phyloP scores from a whole-genome alignment of 148 eudicot genomes.

The Cornus controversa region DNA sequence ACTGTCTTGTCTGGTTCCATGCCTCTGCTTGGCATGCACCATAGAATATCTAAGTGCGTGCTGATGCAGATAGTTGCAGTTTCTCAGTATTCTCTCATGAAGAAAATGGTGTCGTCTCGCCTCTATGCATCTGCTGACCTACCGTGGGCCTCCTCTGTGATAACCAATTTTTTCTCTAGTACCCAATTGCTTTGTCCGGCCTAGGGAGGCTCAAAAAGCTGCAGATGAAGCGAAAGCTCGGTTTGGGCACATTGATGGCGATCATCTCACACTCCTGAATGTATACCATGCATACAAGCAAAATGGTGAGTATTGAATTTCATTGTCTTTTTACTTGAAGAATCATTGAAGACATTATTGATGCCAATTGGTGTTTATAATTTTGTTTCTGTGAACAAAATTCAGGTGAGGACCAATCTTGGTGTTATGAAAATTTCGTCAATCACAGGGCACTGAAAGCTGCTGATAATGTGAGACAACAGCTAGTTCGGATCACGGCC shows the following conservation, averaged over 20 bases:
- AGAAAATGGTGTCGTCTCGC: slow-evolving; percentile 95
- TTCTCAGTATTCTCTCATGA: slow-evolving; percentile 98
- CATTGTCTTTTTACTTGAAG: neutral
- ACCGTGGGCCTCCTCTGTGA: slow-evolving; percentile 99
- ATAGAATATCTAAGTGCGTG: slow-evolving; percentile 93
- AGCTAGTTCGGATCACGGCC: slow-evolving; percentile 84
- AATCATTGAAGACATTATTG: neutral
- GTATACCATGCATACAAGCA: slow-evolving; percentile 98
- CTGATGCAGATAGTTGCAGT: slow-evolving; percentile 98
- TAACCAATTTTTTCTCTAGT: slow-evolving; percentile 93
- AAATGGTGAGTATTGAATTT: slow-evolving; percentile 57
- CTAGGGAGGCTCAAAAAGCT: slow-evolving; percentile 99
- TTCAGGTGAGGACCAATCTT: slow-evolving; percentile 81
- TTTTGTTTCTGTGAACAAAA: neutral
- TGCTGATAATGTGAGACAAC: slow-evolving; percentile 97
- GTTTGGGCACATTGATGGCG: slow-evolving; percentile 91
- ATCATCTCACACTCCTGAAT: slow-evolving; percentile 90
- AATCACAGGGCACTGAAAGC: slow-evolving; percentile 76
- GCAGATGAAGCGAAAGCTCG: slow-evolving; percentile 91
- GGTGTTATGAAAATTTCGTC: slow-evolving; percentile 95
- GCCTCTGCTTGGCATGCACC: slow-evolving; percentile 81
- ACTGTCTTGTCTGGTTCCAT: slow-evolving; percentile 76
- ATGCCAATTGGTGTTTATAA: neutral
- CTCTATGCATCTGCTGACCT: slow-evolving; percentile 99
- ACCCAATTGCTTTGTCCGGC: slow-evolving; percentile 99